Evolutionary conservation across 2,329 filamentous ascomycete species (phyloP).

Genomic region (Penicillium sp.): DNA sequence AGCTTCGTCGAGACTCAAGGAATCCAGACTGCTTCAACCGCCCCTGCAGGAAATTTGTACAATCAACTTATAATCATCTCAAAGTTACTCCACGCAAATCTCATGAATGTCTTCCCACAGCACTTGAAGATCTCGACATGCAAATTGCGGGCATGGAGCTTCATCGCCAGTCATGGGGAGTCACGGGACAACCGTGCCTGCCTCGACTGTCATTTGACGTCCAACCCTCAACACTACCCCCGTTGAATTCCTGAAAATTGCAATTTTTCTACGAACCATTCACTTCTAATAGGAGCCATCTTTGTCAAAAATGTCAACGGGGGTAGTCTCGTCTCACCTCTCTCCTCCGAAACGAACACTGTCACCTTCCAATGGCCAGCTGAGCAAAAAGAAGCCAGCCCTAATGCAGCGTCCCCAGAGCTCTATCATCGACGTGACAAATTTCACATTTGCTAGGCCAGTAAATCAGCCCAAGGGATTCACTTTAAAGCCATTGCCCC

Average conservation of each 20-base stretch:
- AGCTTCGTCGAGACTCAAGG: not conserved
- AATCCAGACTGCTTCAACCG: not conserved
- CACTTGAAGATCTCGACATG: not conserved
- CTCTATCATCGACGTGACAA: constrained; percentile 32
- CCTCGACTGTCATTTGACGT: not conserved
- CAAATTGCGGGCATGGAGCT: not conserved
- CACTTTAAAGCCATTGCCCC: constrained; percentile 26
- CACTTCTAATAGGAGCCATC: not conserved
- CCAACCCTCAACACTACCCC: not conserved
- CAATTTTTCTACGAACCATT: not conserved
- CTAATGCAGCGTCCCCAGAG: constrained; percentile 40
- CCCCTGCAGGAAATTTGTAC: not conserved
- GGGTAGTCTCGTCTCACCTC: not conserved
- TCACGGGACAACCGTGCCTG: constrained; percentile 5
- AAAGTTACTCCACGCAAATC: not conserved
- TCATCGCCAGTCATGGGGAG: not conserved
- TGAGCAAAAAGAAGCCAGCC: constrained; percentile 17
- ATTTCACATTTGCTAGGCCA: constrained; percentile 43
- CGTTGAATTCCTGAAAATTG: not conserved
- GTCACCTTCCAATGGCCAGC: not conserved
- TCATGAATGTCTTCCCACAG: not conserved
- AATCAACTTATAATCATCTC: not conserved
- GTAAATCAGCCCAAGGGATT: constrained; percentile 29
- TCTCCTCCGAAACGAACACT: not conserved
- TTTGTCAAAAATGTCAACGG: not conserved